Conservation (phyloP, 2,329 filamentous ascomycete species). For the Aspergillus flavus region DNA sequence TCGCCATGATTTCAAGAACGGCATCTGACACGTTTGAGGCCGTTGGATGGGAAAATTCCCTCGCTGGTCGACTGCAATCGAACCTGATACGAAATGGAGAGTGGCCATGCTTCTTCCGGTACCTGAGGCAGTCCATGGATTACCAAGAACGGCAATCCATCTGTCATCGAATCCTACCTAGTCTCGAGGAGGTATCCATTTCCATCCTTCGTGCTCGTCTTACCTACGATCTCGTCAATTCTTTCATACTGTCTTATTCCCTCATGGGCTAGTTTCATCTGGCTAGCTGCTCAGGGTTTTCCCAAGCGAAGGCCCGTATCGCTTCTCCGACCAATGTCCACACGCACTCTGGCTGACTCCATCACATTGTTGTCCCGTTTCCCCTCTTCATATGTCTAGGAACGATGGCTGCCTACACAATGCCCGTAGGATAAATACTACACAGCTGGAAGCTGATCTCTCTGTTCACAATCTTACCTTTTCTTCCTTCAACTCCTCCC, state of each 20-base stretch:
- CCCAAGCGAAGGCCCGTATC: conserved; percentile 2
- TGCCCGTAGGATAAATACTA: neutral
- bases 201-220: neutral
- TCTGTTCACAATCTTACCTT: neutral
- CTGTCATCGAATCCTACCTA: neutral
- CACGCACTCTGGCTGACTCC: neutral
- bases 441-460: neutral
- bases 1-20: neutral
- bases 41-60: conserved; percentile 3
- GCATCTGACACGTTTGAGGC: too few species aligned
- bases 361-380: neutral
- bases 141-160: neutral
- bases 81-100: neutral
- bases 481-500: neutral
- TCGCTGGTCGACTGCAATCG: neutral
- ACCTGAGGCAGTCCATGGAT: neutral
- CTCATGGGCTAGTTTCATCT: neutral
- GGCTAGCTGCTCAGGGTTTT: neutral
- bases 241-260: neutral
- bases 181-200: neutral
- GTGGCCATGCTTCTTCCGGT: neutral
- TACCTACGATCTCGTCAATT: neutral
- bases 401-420: neutral
- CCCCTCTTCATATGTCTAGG: neutral
- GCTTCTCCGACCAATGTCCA: neutral